Conservation (phyloP, 2,329 filamentous ascomycete genomes). For the Aspergillus sp. region DNA sequence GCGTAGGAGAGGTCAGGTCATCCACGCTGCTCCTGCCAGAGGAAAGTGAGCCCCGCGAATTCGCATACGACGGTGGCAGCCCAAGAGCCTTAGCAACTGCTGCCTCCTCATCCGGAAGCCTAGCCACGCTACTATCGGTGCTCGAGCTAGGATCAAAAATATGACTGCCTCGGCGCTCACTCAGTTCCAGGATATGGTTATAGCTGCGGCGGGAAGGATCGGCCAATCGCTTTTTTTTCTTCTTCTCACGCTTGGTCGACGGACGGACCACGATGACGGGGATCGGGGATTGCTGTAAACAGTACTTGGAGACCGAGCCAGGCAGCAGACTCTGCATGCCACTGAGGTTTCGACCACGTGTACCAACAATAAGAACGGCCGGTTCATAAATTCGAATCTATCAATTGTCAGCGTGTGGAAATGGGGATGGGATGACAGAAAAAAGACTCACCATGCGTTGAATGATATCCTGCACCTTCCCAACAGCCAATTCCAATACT, state of each 20-base stretch:
- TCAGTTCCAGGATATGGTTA: slow-evolving; percentile 66
- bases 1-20: slow-evolving; percentile 17
- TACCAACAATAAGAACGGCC: slow-evolving; percentile 84
- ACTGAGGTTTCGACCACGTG: slow-evolving; percentile 73
- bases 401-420: slow-evolving; percentile 7
- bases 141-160: slow-evolving; percentile 47
- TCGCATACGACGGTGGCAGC: slow-evolving; percentile 27
- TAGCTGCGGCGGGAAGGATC: slow-evolving; percentile 73
- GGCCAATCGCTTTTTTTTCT: slow-evolving; percentile 75
- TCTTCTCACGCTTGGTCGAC: slow-evolving; percentile 78
- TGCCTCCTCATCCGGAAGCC: slow-evolving; percentile 42
- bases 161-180: slow-evolving; percentile 44
- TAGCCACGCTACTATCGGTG: slow-evolving; percentile 39
- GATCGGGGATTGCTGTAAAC: slow-evolving; percentile 84
- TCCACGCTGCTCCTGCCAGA: slow-evolving; percentile 29
- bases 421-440: neutral
- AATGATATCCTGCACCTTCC: slow-evolving; percentile 84
- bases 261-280: slow-evolving; percentile 89
- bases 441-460: slow-evolving; percentile 66
- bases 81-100: slow-evolving; percentile 46
- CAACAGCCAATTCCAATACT: slow-evolving; percentile 78
- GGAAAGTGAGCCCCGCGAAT: slow-evolving; percentile 29
- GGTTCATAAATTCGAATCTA: slow-evolving; percentile 90
- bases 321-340: slow-evolving; percentile 81
- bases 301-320: slow-evolving; percentile 90